Percentiles rank a stretch among this genome's conserved stretches.
Conservation (phyloP, 108 stramenopile genomes). For the Cylindrotheca fusiformis region DNA sequence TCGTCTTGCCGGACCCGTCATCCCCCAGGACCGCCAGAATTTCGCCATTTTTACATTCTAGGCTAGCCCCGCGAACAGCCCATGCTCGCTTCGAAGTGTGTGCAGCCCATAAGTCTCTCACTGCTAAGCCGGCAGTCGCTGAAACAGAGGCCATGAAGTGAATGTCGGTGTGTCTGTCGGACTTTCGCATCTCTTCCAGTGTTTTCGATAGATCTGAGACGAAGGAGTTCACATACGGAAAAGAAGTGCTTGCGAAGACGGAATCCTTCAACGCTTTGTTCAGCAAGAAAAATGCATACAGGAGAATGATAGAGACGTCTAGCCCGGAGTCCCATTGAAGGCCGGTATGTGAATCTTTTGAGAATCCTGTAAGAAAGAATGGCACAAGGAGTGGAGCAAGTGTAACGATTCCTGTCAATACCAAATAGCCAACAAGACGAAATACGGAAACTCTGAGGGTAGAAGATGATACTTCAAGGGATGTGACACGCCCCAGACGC, state of each 20-base stretch:
- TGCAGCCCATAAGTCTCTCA: conserved; percentile 85
- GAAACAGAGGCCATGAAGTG: conserved; percentile 57
- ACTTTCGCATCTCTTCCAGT: conserved; percentile 42
- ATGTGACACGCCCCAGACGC: conserved; percentile 15
- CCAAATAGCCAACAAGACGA: conserved; percentile 35
- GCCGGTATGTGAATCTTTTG: conserved; percentile 3
- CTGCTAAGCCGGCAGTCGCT: conserved; percentile 62
- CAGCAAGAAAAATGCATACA: conserved; percentile 42
- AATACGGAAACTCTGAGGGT: conserved; percentile 23
- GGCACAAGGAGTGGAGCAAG: conserved; percentile 17
- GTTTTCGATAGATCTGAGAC: conserved; percentile 38
- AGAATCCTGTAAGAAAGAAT: conserved; percentile 6
- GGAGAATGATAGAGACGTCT: conserved; percentile 52
- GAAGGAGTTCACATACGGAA: conserved; percentile 38
- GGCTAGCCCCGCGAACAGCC: conserved; percentile 80
- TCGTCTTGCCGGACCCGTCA: conserved; percentile 71
- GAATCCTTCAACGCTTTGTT: conserved; percentile 36
- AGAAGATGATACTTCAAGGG: background rate
- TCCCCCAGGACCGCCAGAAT: conserved; percentile 72
- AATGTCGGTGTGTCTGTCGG: conserved; percentile 19
- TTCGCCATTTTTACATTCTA: conserved; percentile 71
- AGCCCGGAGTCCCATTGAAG: conserved; percentile 50
- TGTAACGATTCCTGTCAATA: conserved; percentile 19
- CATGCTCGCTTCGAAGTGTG: conserved; percentile 68
- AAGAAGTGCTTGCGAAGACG: conserved; percentile 26